These are phyloP conservation scores for Aspergillus sp. DNA, from an alignment of 2,329 filamentous ascomycete genomes.

Conservation along the genomic window DNA sequence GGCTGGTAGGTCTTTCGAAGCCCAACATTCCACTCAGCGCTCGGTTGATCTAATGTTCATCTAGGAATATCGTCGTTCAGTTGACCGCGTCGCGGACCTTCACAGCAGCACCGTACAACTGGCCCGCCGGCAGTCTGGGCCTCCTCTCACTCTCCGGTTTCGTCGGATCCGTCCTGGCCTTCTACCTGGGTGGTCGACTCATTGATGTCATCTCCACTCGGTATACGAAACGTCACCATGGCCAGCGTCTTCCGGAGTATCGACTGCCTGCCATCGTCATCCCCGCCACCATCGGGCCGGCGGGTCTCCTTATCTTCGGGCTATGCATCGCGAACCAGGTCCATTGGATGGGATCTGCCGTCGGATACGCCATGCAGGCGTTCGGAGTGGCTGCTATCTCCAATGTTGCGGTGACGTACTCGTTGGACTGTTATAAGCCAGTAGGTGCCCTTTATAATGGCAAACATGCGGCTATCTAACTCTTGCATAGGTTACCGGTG, in stretches of 20 bases:
- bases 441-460: conserved; percentile 10
- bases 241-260: conserved; percentile 25
- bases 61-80: conserved; percentile 32
- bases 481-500: conserved; percentile 21
- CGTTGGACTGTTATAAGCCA: conserved; percentile 25
- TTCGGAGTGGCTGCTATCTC: conserved; percentile 29
- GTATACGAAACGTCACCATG: conserved; percentile 22
- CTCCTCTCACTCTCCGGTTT: conserved; percentile 27
- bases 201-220: conserved; percentile 30
- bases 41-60: background rate
- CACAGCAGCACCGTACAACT: conserved; percentile 26
- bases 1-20: conserved; percentile 17
- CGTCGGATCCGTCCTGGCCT: conserved; percentile 25
- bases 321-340: conserved; percentile 22
- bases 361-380: conserved; percentile 28
- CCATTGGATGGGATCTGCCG: conserved; percentile 25
- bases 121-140: conserved; percentile 23
- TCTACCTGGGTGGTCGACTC: conserved; percentile 27
- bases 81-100: conserved; percentile 27
- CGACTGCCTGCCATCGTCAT: conserved; percentile 28
- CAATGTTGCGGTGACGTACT: conserved; percentile 28
- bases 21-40: too few species aligned
- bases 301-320: conserved; percentile 26
- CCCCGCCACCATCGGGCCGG: conserved; percentile 23
- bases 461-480: background rate